phyloP scores from a whole-genome alignment of 768 basidiomycete species.

The Pholiota conissans region DNA sequence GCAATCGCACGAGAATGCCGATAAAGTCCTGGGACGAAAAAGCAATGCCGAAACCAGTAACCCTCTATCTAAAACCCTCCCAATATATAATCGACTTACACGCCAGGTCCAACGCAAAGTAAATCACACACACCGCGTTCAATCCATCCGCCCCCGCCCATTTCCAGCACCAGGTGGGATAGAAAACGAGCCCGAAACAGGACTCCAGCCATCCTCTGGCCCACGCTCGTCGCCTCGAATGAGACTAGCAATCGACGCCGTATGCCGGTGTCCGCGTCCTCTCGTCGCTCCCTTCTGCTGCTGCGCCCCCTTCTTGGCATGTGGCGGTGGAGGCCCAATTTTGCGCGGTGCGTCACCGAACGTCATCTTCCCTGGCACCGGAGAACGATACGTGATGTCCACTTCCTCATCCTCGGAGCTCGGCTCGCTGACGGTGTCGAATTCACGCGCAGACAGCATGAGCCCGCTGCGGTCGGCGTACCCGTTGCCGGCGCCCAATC shows the following conservation, averaged over 20 bases:
- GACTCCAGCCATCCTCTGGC: constrained; percentile 84
- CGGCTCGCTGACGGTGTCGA: constrained; percentile 48
- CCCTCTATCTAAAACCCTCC: background rate
- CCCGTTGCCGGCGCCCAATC: constrained; percentile 28
- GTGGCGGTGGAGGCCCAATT: constrained; percentile 12
- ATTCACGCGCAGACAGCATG: constrained; percentile 48
- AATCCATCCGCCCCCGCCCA: constrained; percentile 11
- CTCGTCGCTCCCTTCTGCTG: constrained; percentile 13
- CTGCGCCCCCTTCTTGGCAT: constrained; percentile 16
- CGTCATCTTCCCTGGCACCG: constrained; percentile 39
- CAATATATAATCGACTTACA: no score
- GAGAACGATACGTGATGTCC: constrained; percentile 71
- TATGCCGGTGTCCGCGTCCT: constrained; percentile 65
- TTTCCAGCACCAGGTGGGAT: constrained; percentile 8
- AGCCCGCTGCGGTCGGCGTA: constrained; percentile 21
- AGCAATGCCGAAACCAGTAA: background rate
- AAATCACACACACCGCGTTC: no score
- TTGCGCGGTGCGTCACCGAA: constrained; percentile 15
- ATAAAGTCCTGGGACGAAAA: background rate
- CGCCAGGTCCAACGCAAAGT: no score
- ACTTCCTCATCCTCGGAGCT: constrained; percentile 69
- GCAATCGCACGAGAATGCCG: background rate
- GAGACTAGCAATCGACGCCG: constrained; percentile 81
- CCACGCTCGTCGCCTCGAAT: constrained; percentile 74
- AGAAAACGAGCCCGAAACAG: constrained; percentile 54